phyloP scores from a whole-genome alignment of 75 land plant species.

The Adiantum capillusveneris region DNA sequence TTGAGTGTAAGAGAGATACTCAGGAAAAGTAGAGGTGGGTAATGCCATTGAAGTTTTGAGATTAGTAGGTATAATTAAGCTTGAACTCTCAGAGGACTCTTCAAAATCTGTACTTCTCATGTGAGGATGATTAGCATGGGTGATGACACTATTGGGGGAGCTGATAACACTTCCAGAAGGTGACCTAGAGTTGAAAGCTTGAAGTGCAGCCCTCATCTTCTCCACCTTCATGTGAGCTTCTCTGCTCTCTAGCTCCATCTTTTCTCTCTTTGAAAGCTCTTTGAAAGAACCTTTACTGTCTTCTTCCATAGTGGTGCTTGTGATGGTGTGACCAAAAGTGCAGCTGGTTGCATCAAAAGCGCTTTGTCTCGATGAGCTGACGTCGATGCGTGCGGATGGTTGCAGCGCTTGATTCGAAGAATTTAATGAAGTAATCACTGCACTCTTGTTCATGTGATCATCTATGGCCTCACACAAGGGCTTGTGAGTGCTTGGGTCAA shows the following conservation, averaged over 20 bases:
- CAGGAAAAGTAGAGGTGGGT: too few species aligned
- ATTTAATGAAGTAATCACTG: too few species aligned
- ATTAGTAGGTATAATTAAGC: too few species aligned
- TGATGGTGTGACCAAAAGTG: not conserved
- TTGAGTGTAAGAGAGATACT: too few species aligned
- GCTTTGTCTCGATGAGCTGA: not conserved
- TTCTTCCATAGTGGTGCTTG: not conserved
- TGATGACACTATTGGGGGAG: constrained; percentile 4
- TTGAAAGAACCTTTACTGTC: not conserved
- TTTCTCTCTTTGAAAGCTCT: constrained; percentile 2
- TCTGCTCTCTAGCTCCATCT: constrained; percentile 2
- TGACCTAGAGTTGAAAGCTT: not conserved
- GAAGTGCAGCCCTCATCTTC: constrained; percentile 4
- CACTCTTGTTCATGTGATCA: not conserved
- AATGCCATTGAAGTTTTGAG: too few species aligned
- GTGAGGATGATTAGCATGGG: not conserved
- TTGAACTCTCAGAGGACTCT: not conserved
- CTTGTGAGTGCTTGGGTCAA: constrained; percentile 56
- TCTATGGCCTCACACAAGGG: constrained; percentile 13
- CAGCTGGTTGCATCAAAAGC: not conserved
- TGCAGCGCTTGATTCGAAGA: not conserved
- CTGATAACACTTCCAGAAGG: not conserved
- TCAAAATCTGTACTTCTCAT: not conserved
- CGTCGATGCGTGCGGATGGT: not conserved
- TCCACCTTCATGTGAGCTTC: constrained; percentile 4